Conservation (phyloP, 2,329 filamentous ascomycete species). For the Gremmenia infestans region DNA sequence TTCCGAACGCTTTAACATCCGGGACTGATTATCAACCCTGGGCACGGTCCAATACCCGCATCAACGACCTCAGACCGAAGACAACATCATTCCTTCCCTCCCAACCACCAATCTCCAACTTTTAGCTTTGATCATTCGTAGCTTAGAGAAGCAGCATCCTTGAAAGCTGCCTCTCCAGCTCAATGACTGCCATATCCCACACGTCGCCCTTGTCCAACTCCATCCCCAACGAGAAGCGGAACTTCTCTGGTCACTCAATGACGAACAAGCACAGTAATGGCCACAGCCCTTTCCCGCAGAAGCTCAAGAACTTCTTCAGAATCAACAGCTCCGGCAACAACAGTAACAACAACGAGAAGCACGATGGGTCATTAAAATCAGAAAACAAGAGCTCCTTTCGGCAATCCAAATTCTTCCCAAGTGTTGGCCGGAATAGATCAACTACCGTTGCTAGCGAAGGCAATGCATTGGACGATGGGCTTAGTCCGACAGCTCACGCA, state of each 20-base stretch:
- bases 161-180: conserved; percentile 21
- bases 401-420: conserved; percentile 83
- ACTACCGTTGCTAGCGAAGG: conserved; percentile 91
- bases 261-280: conserved; percentile 47
- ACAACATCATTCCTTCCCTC: neutral
- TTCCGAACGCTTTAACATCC: no score
- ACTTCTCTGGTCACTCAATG: conserved; percentile 30
- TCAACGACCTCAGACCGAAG: conserved; percentile 8
- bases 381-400: conserved; percentile 54
- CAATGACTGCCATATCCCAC: conserved; percentile 30
- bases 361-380: conserved; percentile 32
- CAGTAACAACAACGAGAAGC: conserved; percentile 32
- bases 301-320: conserved; percentile 67
- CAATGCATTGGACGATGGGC: conserved; percentile 78
- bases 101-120: neutral
- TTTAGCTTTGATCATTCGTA: neutral
- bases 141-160: conserved; percentile 26
- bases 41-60: conserved; percentile 8
- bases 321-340: conserved; percentile 48
- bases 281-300: conserved; percentile 59
- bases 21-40: conserved; percentile 15
- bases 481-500: conserved; percentile 88
- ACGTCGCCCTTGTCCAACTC: conserved; percentile 20
- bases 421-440: conserved; percentile 81
- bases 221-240: conserved; percentile 30